phyloP scores from a whole-genome alignment of 2,329 filamentous ascomycete genomes.

The Colletotrichum brevisporum region DNA sequence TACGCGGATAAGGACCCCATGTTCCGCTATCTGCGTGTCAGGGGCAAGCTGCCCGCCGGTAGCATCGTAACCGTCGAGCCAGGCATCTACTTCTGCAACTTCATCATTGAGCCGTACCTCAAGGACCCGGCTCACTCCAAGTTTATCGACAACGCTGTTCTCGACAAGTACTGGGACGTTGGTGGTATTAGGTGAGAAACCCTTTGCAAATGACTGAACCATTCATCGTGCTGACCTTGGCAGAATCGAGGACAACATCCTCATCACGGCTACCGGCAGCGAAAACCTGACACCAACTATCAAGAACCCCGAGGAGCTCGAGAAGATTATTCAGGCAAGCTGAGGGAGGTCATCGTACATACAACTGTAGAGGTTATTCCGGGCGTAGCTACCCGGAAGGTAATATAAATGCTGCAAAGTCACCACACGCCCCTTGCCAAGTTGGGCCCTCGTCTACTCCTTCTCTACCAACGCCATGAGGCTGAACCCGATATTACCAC shows the following conservation, averaged over 20 bases:
- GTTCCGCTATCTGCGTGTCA: slow-evolving; percentile 88
- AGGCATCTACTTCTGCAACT: slow-evolving; percentile 92
- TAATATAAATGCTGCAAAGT: background rate
- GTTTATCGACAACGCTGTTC: slow-evolving; percentile 81
- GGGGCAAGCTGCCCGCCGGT: slow-evolving; percentile 79
- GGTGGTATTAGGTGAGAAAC: slow-evolving; percentile 76
- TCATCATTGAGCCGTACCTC: slow-evolving; percentile 87
- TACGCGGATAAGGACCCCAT: slow-evolving; percentile 84
- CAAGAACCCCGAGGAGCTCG: slow-evolving; percentile 76
- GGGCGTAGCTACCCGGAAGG: background rate
- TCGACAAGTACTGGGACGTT: slow-evolving; percentile 87
- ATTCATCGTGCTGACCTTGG: slow-evolving; percentile 42
- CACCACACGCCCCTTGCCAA: too few relatives aligned
- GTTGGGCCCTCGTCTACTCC: background rate
- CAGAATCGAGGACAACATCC: slow-evolving; percentile 78
- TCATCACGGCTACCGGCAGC: slow-evolving; percentile 77
- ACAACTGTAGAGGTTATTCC: background rate
- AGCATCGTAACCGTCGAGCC: slow-evolving; percentile 96
- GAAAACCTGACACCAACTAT: slow-evolving; percentile 81
- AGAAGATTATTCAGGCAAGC: slow-evolving; percentile 58
- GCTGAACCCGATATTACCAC: slow-evolving; percentile 48
- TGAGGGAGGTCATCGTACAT: background rate
- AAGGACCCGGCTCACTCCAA: slow-evolving; percentile 78
- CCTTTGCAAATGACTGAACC: background rate
- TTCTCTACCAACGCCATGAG: slow-evolving; percentile 48